phyloP scores from a whole-genome alignment of 2,329 filamentous ascomycete genomes.

The Hymenoscyphus occultus region DNA sequence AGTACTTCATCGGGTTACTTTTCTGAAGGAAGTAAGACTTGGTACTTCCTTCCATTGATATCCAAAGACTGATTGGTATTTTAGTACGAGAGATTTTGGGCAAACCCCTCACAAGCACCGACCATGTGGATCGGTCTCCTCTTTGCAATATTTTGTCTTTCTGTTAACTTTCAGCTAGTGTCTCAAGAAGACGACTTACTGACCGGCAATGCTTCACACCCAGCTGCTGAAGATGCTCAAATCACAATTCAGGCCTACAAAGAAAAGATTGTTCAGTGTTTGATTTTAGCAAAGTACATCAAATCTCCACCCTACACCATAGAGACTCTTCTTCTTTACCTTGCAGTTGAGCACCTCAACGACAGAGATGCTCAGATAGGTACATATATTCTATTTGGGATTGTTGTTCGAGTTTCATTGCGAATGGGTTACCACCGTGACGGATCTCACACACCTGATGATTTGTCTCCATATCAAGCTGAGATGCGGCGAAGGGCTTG shows the following conservation, averaged over 20 bases:
- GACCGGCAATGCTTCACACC: neutral
- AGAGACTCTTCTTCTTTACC: slow-evolving; percentile 49
- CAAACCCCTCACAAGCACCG: slow-evolving; percentile 28
- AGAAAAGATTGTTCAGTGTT: slow-evolving; percentile 48
- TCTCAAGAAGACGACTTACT: neutral
- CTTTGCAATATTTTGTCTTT: slow-evolving; percentile 31
- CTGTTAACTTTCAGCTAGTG: slow-evolving; percentile 37
- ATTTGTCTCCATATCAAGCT: slow-evolving; percentile 49
- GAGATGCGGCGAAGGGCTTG: slow-evolving; percentile 62
- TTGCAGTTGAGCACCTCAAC: slow-evolving; percentile 50
- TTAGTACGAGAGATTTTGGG: slow-evolving; percentile 31
- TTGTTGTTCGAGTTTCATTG: slow-evolving; percentile 51
- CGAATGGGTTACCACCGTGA: slow-evolving; percentile 57
- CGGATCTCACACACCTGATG: slow-evolving; percentile 42
- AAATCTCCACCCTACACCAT: slow-evolving; percentile 47
- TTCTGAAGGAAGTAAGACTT: slow-evolving; percentile 41
- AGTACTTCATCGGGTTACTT: slow-evolving; percentile 50
- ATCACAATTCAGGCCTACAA: slow-evolving; percentile 47
- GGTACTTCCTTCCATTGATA: neutral
- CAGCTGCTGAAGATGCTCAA: slow-evolving; percentile 20
- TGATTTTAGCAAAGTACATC: slow-evolving; percentile 48
- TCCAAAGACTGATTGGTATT: neutral
- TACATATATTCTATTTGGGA: slow-evolving; percentile 50
- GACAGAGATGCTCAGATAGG: slow-evolving; percentile 47
- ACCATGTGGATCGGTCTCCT: slow-evolving; percentile 51